Evolutionary conservation across 352 stramenopile species (phyloP).

Genomic region (Peronospora farinosa): DNA sequence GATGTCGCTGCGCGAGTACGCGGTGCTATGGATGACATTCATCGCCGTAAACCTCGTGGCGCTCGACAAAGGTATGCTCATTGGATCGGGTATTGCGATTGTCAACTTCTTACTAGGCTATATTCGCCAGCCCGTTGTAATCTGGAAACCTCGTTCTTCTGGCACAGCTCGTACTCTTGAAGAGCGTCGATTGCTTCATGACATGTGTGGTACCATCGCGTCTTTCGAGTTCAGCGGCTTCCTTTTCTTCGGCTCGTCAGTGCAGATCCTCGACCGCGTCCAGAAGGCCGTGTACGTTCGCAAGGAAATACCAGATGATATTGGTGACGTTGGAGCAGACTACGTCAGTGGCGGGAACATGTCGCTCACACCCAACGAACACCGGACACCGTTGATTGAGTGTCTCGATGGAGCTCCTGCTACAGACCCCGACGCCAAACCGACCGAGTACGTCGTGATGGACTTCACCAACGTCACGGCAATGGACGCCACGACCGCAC

Average conservation of each 20-base stretch:
- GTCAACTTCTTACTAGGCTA: slow-evolving; percentile 77
- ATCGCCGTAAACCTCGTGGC: slow-evolving; percentile 86
- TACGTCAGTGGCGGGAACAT: slow-evolving; percentile 16
- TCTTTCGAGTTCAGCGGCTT: slow-evolving; percentile 76
- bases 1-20: slow-evolving; percentile 85
- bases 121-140: slow-evolving; percentile 53
- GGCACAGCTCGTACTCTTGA: slow-evolving; percentile 44
- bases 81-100: slow-evolving; percentile 84
- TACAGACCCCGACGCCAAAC: slow-evolving; percentile 23
- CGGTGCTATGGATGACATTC: slow-evolving; percentile 90
- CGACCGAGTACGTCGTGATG: slow-evolving; percentile 76
- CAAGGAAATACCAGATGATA: slow-evolving; percentile 22
- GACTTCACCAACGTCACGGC: slow-evolving; percentile 78
- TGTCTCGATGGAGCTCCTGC: slow-evolving; percentile 56
- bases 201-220: slow-evolving; percentile 57
- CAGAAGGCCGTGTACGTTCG: slow-evolving; percentile 58
- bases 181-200: slow-evolving; percentile 38
- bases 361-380: slow-evolving; percentile 36
- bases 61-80: slow-evolving; percentile 91
- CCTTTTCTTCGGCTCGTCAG: slow-evolving; percentile 79
- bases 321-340: slow-evolving; percentile 6
- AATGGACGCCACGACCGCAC: slow-evolving; percentile 76
- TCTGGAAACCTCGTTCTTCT: slow-evolving; percentile 38
- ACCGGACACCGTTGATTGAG: slow-evolving; percentile 41
- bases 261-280: slow-evolving; percentile 68